Evolutionary conservation across 2,329 filamentous ascomycete species (phyloP).

Genomic region (Rhinocladiella similis): DNA sequence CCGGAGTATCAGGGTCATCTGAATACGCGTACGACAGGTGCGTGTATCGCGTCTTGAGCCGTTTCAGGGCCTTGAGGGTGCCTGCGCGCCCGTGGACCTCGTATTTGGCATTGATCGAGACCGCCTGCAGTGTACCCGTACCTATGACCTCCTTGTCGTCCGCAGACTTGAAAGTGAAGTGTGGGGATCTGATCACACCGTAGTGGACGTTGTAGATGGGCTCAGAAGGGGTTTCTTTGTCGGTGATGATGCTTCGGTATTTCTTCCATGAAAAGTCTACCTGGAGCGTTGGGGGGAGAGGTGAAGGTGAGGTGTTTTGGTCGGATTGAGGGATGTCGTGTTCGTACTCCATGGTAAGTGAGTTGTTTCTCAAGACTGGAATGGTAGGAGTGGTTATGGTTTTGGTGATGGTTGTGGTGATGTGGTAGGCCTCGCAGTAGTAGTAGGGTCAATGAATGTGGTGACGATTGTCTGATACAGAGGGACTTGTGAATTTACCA

Average conservation of each 20-base stretch:
- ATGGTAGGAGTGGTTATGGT: neutral
- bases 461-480: too few relatives aligned
- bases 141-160: conserved; percentile 25
- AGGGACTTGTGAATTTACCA: neutral
- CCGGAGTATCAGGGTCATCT: conserved; percentile 16
- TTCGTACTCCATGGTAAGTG: neutral
- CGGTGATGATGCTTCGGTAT: conserved; percentile 27
- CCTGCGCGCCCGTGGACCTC: conserved; percentile 29
- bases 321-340: neutral
- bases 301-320: neutral
- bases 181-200: conserved; percentile 19
- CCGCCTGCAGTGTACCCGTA: conserved; percentile 26
- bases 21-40: conserved; percentile 32
- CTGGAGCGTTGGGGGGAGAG: neutral
- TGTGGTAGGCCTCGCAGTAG: neutral
- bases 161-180: conserved; percentile 26
- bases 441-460: neutral
- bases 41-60: conserved; percentile 33
- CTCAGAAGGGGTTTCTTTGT: conserved; percentile 18
- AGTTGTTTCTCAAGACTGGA: neutral
- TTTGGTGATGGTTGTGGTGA: neutral
- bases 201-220: conserved; percentile 31
- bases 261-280: conserved; percentile 34
- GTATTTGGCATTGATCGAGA: conserved; percentile 34
- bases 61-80: conserved; percentile 31